Evolutionary conservation across 139 green algal genomes (phyloP), one percentile per base, ranked within the genome.

Genomic region (Spirogloea muscicola): DNA sequence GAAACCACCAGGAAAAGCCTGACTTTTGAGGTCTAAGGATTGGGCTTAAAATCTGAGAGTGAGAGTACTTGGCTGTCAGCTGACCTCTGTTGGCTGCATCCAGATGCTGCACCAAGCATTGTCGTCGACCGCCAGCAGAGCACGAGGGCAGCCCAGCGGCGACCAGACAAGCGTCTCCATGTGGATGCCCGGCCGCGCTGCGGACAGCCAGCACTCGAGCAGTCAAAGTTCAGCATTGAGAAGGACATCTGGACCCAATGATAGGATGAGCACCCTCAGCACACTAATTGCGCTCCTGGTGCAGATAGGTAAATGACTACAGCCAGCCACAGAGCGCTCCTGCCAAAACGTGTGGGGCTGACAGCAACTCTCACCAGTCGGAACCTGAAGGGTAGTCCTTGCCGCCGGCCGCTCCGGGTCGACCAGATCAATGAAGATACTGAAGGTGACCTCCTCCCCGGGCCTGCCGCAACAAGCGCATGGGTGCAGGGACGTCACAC

Each of bases 91-190:
- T 58, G 64, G 64, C 21, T 74, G 64, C 33, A 42, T 74, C 64
- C 64, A 74, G 9, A 74, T 42, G 33, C 48, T 58, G 29, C 27
- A 37, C n/a, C 6, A 5, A 6, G 40, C 64, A 6, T 7, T 74
- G 21, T 5, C 33, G 9, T 65, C 49, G 21, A 74, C n/a, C 27
- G 64, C n/a, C 29, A 61, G 48, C 49, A 74, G 64, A 42, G 64
- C 64, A 13, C 64, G 25, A 7, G 5, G 4, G 29, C 25, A 58
- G 7, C 64, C 29, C n/a, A 13, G 64, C 10, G 64, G 64, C 29
- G 64, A 74, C 64, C 64, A 74, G 10, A 42, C 64, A 37, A 74
- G 49, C 37, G n/a, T 58, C 48, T 74, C 33, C 16, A 74, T 65
- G 39, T 6, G 68, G 27, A 46, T 29, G 33, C 13, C 42, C 38